Base-by-base conservation (phyloP, 2,329 filamentous ascomycete genomes). In the Diaporthe sp. region DNA sequence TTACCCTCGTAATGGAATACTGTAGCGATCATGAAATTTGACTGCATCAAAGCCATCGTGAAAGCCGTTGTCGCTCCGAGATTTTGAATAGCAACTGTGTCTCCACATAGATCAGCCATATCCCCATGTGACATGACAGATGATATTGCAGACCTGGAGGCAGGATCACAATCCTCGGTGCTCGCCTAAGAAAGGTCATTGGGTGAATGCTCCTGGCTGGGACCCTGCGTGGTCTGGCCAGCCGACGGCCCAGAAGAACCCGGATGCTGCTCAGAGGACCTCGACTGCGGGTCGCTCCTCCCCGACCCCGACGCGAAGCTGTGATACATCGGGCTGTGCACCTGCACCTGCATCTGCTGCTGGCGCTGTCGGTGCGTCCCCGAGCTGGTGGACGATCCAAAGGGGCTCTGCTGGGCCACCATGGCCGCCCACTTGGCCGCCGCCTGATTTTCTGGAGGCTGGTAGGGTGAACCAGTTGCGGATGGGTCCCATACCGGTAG, bases 401-500 rank as follows among this genome's bases (percentile, higher is more conserved):
- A 72, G 10, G 37, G 6, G 37, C 30, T 35, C 39, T 25, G 53
- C 42, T 72, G 73, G 25, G 73, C 44, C 13, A 30, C 75, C 51
- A 73, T 42, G 39, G 74, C 73, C n/a, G 74, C 73, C 80, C 81
- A 81, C 69, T 77, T 79, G 50, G 75, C 77, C 5, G 79, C 77
- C 12, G 79, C 75, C n/a, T 84, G 82, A 76, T 85, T 83, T 32
- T 85, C 81, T 0, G 84, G 82, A 1, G 82, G 82, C 8, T 77
- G 73, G 70, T 84, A 84, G 0, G 79, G 78, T 1, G 78, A 78
- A 3, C 80, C 79, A 9, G 80, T 79, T 5, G 80, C 81, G 55
- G 81, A 79, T 0, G 87, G 85, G 76, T 89, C 88, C 91, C 91
- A 93, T 4, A 92, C 82, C 0, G 91, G 89, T 19, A 92, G 83